These are phyloP conservation scores for Colletotrichum chrysophilum DNA, from an alignment of 2,329 filamentous ascomycete genomes.

Conservation along the genomic window DNA sequence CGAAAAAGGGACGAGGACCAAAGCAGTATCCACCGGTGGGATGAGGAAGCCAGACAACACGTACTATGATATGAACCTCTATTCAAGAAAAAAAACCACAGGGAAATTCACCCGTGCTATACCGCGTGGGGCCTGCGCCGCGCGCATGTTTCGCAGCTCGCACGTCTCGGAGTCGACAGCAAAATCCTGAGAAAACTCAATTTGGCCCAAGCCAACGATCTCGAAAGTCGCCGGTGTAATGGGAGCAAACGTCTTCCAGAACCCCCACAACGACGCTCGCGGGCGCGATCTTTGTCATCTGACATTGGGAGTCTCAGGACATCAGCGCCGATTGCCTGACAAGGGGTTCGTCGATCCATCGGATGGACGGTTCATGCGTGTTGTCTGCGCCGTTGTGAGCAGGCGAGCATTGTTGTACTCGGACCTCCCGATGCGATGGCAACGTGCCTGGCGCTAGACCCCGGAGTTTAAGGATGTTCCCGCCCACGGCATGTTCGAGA, in stretches of 20 bases:
- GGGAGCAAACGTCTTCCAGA: background rate
- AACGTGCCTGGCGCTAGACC: background rate
- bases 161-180: background rate
- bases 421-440: background rate
- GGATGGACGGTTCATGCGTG: background rate
- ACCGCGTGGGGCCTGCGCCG: background rate
- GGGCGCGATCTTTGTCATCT: background rate
- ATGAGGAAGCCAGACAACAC: background rate
- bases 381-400: background rate
- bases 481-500: background rate
- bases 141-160: background rate
- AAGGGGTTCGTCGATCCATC: background rate
- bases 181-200: background rate
- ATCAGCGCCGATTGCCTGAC: background rate
- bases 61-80: background rate
- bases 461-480: background rate
- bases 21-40: fast-evolving
- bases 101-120: background rate
- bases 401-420: background rate
- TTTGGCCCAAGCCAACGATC: background rate
- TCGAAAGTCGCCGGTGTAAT: background rate
- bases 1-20: background rate
- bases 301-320: background rate
- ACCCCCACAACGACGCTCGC: background rate
- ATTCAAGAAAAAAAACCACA: fast-evolving